Base-by-base conservation (phyloP, 805 yeast species). In the Spathaspora gorwiae region DNA sequence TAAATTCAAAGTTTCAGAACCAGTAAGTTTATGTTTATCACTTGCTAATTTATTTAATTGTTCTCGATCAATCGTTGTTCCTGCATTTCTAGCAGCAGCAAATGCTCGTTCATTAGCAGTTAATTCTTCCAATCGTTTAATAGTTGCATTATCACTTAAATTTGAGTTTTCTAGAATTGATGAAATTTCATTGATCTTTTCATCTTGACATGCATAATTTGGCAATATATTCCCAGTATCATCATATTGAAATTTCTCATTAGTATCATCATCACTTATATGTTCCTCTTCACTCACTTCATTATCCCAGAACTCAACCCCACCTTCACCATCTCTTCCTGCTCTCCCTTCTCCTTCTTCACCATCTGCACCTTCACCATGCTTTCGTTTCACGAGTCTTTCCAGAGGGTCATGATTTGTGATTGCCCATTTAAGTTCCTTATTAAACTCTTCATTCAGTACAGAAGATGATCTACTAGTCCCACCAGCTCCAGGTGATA, bases 371-470 rank as follows among this genome's bases (percentile, higher is more conserved):
- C 40, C 45, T 13, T 44, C 44, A 11, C 36, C 27, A 1, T 33
- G 37, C 9, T 44, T 45, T 11, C 43, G 27, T n/a, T 56, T 54
- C 11, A 54, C 56, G 32, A 84, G 60, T 47, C 94, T 66, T 54
- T 83, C 85, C 50, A 83, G 81, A 0, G 95, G 95, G 54, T 86
- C 90, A 53, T 81, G 86, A 44, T 78, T 76, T 40, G 87, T 73
- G 36, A 86, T 81, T 0, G 87, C 77, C 81, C 85, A 84, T 53
- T 76, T 77, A 45, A 78, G 55, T 34, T 73, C 78, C 48, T 69
- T 71, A 45, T 59, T 59, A 47, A 53, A 61, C 35, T 66, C 74
- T 40, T 67, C 72, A 35, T 62, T 62, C 57, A 60, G 64, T 7
- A 59, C 53, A 12, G 72, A 66, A 13, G 67, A 60, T 14, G 73